These are phyloP conservation scores for Kodamaea jinghongensis DNA, from an alignment of 805 yeast genomes.

Conservation along the genomic window DNA sequence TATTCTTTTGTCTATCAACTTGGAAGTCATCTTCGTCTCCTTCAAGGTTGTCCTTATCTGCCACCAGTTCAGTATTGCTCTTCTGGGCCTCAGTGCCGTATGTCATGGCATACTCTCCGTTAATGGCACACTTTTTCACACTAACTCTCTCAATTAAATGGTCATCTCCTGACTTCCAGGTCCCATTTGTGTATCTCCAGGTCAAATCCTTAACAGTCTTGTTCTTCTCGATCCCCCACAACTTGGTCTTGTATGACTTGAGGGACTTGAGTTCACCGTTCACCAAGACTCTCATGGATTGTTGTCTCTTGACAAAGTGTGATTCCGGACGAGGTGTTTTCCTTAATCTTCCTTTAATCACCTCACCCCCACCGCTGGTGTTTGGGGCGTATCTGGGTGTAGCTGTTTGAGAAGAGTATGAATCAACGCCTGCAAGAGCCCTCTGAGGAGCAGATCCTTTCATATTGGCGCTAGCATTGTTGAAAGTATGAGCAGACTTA, in stretches of 20 bases:
- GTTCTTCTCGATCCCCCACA: slow-evolving; percentile 88
- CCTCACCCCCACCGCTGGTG: slow-evolving; percentile 38
- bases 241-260: slow-evolving; percentile 66
- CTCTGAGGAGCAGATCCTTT: slow-evolving; percentile 32
- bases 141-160: slow-evolving; percentile 67
- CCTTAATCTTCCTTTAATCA: slow-evolving; percentile 61
- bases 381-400: slow-evolving; percentile 17
- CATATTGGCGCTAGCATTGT: slow-evolving; percentile 32
- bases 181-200: slow-evolving; percentile 56
- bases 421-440: slow-evolving; percentile 28
- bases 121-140: slow-evolving; percentile 22
- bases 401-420: slow-evolving; percentile 38
- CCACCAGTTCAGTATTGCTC: slow-evolving; percentile 3
- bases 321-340: slow-evolving; percentile 46
- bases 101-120: slow-evolving; percentile 21
- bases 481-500: slow-evolving; percentile 34
- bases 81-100: slow-evolving; percentile 20
- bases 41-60: slow-evolving; percentile 1
- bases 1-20: slow-evolving; percentile 26
- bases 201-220: slow-evolving; percentile 62
- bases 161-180: slow-evolving; percentile 78
- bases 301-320: slow-evolving; percentile 40
- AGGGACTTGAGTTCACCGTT: slow-evolving; percentile 57
- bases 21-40: slow-evolving; percentile 10
- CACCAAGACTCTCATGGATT: slow-evolving; percentile 63